Base-by-base conservation (phyloP, 139 green algal genomes). In the Chlorokybus atmophyticus region DNA sequence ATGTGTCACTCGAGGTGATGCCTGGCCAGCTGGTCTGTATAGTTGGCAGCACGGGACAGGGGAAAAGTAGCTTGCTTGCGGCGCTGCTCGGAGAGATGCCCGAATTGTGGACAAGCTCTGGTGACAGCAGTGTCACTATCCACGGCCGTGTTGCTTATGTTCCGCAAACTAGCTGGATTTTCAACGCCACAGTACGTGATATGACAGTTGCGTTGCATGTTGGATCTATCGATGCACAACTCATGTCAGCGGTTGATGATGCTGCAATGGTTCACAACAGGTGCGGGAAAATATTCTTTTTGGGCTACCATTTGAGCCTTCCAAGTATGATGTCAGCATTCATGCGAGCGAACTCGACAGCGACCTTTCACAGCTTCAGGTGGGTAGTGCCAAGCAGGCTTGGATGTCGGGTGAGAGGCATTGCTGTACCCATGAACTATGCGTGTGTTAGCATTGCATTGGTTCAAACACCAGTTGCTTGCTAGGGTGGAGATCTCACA, bases 21-120 rank as follows among this genome's bases (percentile, higher is more conserved):
- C 59, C 75, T 1, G 86, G 86, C 30, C 32, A 50, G 60, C 69
- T 90, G 30, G 77, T 83, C 21, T 75, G 69, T 8, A 62, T 95
- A 7, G 83, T 94, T n/a, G n/a, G 19, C 19, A 19, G 24, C 14
- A 24, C 55, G 56, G 61, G 61, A 4, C 61, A 70, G 47, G 61
- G 61, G 35, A 68, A 70, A 26, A 60, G 55, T 14, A 67, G 55
- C 29, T 28, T 70, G 26, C 29, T 67, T 40, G 29, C n/a, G 51
- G 62, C 62, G 2, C 17, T 71, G 42, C 50, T 71, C 23, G 63
- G 63, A n/a, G 63, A 71, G 58, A 62, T 71, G 48, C 57, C 41
- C 41, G n/a, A 29, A 6, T 10, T 68, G 4, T 6, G 5, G 23
- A 14, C 8, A 21, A 4, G 54, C 54, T 7, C 52, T 7, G 7